A percentile compares a stretch with the other conserved stretches of the same genome.
Evolutionary conservation across 352 stramenopile genomes (phyloP).

Genomic region (Bremia lactucae): DNA sequence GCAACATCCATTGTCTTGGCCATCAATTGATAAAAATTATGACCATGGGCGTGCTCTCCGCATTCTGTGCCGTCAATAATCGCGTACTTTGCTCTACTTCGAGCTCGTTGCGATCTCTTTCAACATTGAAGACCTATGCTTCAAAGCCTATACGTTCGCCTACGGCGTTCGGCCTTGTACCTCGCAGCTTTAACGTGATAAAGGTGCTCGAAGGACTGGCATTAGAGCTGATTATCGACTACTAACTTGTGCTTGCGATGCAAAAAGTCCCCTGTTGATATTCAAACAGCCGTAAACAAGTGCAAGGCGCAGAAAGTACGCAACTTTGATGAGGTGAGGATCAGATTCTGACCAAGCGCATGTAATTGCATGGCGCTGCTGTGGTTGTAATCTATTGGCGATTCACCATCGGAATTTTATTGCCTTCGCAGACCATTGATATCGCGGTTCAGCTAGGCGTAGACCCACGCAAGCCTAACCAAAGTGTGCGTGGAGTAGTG

Average conservation of each 20-base stretch:
- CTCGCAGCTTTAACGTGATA: slow-evolving; percentile 33
- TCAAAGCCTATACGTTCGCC: slow-evolving; percentile 34
- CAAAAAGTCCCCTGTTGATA: slow-evolving; percentile 39
- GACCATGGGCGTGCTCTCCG: slow-evolving; percentile 37
- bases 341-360: not conserved
- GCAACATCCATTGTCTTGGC: slow-evolving; percentile 6
- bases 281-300: slow-evolving; percentile 41
- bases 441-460: slow-evolving; percentile 78
- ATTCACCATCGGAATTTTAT: slow-evolving; percentile 4
- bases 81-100: slow-evolving; percentile 24
- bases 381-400: not conserved
- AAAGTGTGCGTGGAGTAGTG: slow-evolving; percentile 80
- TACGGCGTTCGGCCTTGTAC: slow-evolving; percentile 55
- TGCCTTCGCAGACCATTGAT: slow-evolving; percentile 53
- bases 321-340: slow-evolving; percentile 80
- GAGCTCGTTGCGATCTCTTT: slow-evolving; percentile 35
- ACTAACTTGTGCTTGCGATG: not conserved
- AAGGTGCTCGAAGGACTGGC: slow-evolving; percentile 25
- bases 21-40: slow-evolving; percentile 22
- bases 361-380: not conserved
- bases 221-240: slow-evolving; percentile 1
- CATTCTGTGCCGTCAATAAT: slow-evolving; percentile 16
- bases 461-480: slow-evolving; percentile 82
- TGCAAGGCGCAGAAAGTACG: slow-evolving; percentile 51
- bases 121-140: slow-evolving; percentile 21